Evolutionary conservation across 176 grass and related monocot species (phyloP), one percentile per base, ranked within the genome.

Genomic region (Musa schizocarpa): DNA sequence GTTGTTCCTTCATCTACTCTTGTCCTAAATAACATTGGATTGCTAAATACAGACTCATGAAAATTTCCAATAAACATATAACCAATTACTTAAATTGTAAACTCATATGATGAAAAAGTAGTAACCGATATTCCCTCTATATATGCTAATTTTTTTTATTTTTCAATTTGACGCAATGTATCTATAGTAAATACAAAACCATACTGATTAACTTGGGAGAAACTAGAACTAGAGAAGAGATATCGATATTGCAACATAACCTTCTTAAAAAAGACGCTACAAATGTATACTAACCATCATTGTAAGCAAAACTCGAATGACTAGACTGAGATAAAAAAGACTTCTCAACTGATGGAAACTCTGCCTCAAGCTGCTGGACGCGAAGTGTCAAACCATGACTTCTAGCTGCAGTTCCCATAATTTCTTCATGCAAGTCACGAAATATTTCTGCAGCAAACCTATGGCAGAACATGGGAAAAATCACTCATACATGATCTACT

Each of bases 371-470:
- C 78, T 98, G 94, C 53, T 87, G 86, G 67, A 98, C 78, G n/a
- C 94, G 90, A 81, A 98, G 94, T 81, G 83, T 93, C 52, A 98
- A 83, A 69, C 82, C 88, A 69, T 98, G 86, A 25, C 94, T 88
- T 83, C 90, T 87, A 79, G 86, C 86, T 82, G 94, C 84, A 55
- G 80, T 87, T 21, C 83, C 82, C 94, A 93, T 87, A 61, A 87
- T 82, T 55, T 98, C 88, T 85, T 93, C 94, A 25, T 98, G 94
- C 78, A 98, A 82, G 68, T 91, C 90, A 76, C 90, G 90, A 80
- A 98, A 98, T 76, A 98, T 98, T 79, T 89, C 94, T 69, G 90
- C 88, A 23, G 94, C 94, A 85, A 98, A 98, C 81, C 94, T 98
- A 43, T 72, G 62, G 52, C 50, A 55, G 58, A 55, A 67, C 71